Evolutionary conservation across 2,329 filamentous ascomycete genomes (phyloP), one percentile per base, ranked within the genome.

Genomic region (Laburnicola sp.): DNA sequence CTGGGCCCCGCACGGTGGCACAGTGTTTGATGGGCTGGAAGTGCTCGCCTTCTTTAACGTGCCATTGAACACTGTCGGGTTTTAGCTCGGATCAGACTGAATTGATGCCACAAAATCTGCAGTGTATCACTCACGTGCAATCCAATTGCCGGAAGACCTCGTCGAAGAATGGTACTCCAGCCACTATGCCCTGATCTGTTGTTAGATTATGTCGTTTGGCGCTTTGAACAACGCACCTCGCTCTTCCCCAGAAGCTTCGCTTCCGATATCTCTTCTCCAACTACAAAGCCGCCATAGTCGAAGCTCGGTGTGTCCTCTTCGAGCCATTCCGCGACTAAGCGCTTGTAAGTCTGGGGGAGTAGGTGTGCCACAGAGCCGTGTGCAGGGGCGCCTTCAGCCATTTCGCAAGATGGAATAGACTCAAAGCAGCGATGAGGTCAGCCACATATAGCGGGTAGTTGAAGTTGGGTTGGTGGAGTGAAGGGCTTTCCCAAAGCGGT

Each of bases 251-350:
- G 69, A 21, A 86, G 63, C 27, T 74, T 74, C 2, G 78, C 78
- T 59, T 78, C 77, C 1, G 75, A 75, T 7, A 75, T 68, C 11
- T 75, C 76, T 34, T 88, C 84, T 57, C 94, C 94, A 23, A 99
- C 94, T 5, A 99, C 94, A 74, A 96, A 99, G 54, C 94, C 94
- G 66, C 90, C 94, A 72, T 96, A 97, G 80, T 99, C 94, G 75
- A 96, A 93, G 46, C 90, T 94, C 3, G 94, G 94, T 2, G 91
- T 95, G 77, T 99, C 94, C 76, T 99, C 94, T 66, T 91, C 89
- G 10, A 97, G 87, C 94, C 94, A 99, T 65, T 83, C 77, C 23
- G 86, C 83, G 57, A 97, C 84, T 59, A 86, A 83, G 43, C 86
- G 82, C 72, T 93, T 96, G 85, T 91, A 97, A 57, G 86, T 88